phyloP scores from a whole-genome alignment of 148 eudicot genomes.

The Rheum nobile region DNA sequence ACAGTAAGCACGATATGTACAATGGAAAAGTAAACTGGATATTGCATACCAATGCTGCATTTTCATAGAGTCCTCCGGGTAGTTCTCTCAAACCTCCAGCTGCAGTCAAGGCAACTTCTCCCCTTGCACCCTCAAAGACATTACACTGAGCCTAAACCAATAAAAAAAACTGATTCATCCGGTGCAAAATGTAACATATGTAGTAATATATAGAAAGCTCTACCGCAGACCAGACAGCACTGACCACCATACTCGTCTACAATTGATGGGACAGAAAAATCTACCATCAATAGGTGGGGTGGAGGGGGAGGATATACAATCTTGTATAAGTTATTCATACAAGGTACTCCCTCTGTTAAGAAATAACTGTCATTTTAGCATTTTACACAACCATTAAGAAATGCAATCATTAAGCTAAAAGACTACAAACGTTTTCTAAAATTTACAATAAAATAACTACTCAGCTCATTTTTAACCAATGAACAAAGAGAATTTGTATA shows the following conservation, averaged over 20 bases:
- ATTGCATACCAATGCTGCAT: constrained; percentile 74
- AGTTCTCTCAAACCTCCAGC: constrained; percentile 81
- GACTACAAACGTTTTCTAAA: no score
- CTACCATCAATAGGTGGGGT: neutral
- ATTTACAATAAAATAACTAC: no score
- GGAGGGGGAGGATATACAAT: neutral
- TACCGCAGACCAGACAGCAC: neutral
- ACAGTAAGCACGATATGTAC: neutral
- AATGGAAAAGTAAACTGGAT: neutral
- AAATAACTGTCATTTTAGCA: no score
- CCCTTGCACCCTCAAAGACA: constrained; percentile 82
- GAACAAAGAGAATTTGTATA: no score
- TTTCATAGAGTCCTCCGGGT: constrained; percentile 61
- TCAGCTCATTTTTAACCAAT: no score
- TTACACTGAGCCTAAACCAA: constrained; percentile 61
- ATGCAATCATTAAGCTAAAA: no score
- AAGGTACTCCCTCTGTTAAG: no score
- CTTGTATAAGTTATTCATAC: neutral
- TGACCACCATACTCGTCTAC: neutral
- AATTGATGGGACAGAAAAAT: neutral
- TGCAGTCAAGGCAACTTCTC: constrained; percentile 76
- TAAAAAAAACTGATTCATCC: constrained; percentile 8
- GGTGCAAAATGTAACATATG: neutral
- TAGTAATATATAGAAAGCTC: neutral
- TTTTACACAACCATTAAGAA: no score